A percentile compares a stretch with the other conserved stretches of the same genome.
These are phyloP conservation scores for Iris pallida DNA, from an alignment of 116 monocot genomes.

Conservation along the genomic window DNA sequence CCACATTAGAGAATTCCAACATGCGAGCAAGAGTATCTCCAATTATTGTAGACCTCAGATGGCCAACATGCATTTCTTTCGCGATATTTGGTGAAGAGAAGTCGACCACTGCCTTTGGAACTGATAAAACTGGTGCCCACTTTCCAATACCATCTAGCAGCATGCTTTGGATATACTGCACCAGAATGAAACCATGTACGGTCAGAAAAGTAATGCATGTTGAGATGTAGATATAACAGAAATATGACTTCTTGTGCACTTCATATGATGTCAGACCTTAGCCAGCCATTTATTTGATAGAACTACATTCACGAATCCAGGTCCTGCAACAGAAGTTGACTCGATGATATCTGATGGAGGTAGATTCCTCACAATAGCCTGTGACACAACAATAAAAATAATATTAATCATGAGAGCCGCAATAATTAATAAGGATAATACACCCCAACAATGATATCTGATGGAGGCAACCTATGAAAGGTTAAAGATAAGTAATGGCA, in stretches of 20 bases:
- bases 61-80: constrained; percentile 99
- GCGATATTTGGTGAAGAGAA: constrained; percentile 98
- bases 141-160: constrained; percentile 62
- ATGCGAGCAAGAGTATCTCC: constrained; percentile 89
- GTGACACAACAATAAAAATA: constrained; percentile 13
- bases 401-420: background rate
- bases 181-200: constrained; percentile 4
- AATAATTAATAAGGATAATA: background rate
- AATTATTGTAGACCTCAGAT: constrained; percentile 93
- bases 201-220: background rate
- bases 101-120: constrained; percentile 72
- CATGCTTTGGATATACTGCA: constrained; percentile 80
- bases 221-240: background rate
- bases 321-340: constrained; percentile 79
- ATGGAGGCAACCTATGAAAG: background rate
- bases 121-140: constrained; percentile 79
- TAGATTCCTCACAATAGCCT: constrained; percentile 82
- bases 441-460: background rate
- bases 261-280: constrained; percentile 41
- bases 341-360: constrained; percentile 74
- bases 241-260: background rate
- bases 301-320: constrained; percentile 84
- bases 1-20: constrained; percentile 90
- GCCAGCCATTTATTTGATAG: constrained; percentile 78
- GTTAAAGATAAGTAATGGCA: constrained; percentile 12